Base-by-base conservation (phyloP, 192 early-diverging fungal species). In the Globomyces pollinis-pini region DNA sequence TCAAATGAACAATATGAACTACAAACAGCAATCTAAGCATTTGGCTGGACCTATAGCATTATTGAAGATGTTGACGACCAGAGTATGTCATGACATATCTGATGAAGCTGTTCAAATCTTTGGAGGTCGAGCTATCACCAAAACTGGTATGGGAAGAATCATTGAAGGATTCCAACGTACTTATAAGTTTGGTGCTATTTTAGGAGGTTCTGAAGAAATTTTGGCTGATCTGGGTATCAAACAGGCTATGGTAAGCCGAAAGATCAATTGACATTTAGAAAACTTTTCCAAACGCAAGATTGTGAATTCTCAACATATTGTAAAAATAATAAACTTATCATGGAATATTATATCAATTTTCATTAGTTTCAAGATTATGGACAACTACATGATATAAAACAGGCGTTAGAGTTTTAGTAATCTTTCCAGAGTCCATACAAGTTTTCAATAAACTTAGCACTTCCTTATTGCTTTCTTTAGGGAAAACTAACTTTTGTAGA, bases 61-160 rank as follows among this genome's bases (percentile, higher is more conserved):
- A 24, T 59, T 72, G 41, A 87, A 85, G 63, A 73, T 64, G 45
- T 61, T 73, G 33, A 57, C 54, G 60, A 87, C 86, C n/a, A 67
- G 86, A 36, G 70, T 83, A 32, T 69, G 75, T 3, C 72, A 79
- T 31, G 39, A 75, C 23, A 80, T 87, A 9, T 67, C 76, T 21
- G 86, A 87, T 44, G 74, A 86, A 43, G 78, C 84, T 23, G 72
- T 72, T 21, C 86, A 87, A 65, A 86, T 87, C 65, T 86, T 87
- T 70, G 86, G 86, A 59, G 82, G 84, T 18, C 69, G 86, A 32
- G 86, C 61, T 20, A 77, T 86, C 49, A 86, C 85, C 15, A 74
- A 74, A 43, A 82, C 80, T 26, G 86, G 86, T 44, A 87, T 87
- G 86, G 86, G 86, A 20, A 63, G 82, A 35, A 43, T 73, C 23